Evolutionary conservation across 768 basidiomycete genomes (phyloP).

Genomic region (Tephrocybe sp.): DNA sequence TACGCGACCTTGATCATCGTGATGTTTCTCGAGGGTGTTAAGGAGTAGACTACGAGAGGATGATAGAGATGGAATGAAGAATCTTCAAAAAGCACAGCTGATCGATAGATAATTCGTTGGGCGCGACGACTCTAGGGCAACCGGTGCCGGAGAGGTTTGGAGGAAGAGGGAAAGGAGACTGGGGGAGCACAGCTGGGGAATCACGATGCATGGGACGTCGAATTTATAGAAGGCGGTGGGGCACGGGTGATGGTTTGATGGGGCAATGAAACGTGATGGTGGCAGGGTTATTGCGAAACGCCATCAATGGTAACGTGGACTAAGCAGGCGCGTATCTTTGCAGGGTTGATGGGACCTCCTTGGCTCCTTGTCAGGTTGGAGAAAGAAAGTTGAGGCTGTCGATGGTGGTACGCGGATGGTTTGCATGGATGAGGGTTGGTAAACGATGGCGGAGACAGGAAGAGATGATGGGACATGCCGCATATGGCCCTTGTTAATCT

Average conservation of each 20-base stretch:
- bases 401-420: no score
- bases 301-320: background rate
- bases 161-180: slow-evolving; percentile 2
- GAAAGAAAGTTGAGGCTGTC: no score
- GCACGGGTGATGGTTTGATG: slow-evolving; percentile 5
- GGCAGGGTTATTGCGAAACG: background rate
- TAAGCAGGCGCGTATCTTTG: no score
- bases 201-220: background rate
- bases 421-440: background rate
- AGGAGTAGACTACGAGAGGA: slow-evolving; percentile 1
- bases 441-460: background rate
- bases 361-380: no score
- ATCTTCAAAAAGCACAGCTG: slow-evolving; percentile 15
- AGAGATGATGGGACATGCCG: no score
- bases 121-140: slow-evolving; percentile 17
- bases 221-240: slow-evolving; percentile 3
- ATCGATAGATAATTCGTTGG: slow-evolving; percentile 1
- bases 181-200: slow-evolving; percentile 18
- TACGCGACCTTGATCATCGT: slow-evolving; percentile 17
- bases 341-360: no score
- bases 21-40: background rate
- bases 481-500: no score
- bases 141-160: slow-evolving; percentile 19
- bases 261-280: slow-evolving; percentile 2
- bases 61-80: background rate